A percentile compares a stretch with the other conserved stretches of the same genome.
These are phyloP conservation scores for Salicornia ramosissima DNA, from an alignment of 148 eudicot genomes.

Conservation along the genomic window DNA sequence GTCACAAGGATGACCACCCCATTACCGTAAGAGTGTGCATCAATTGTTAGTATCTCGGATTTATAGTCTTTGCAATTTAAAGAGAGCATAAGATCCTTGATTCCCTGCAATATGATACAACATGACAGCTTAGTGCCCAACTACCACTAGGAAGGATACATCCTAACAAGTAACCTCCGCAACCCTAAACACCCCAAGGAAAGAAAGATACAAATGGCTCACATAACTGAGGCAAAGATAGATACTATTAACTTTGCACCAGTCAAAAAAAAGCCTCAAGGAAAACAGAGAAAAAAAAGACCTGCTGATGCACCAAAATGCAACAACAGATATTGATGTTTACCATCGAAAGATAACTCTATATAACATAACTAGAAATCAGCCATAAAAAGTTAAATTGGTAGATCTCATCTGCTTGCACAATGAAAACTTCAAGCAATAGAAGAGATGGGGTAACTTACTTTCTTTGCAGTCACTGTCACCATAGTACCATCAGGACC, in stretches of 20 bases:
- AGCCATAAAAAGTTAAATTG: no score
- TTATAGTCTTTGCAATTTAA: slow-evolving; percentile 30
- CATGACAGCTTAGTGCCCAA: slow-evolving; percentile 36
- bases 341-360: neutral
- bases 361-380: no score
- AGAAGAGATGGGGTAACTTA: neutral
- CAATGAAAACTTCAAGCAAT: neutral
- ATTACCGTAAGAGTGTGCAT: slow-evolving; percentile 44
- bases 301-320: no score
- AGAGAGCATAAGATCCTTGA: no score
- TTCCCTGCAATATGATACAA: no score
- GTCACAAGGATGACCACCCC: slow-evolving; percentile 56
- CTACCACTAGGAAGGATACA: neutral
- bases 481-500: slow-evolving; percentile 33
- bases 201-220: no score
- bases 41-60: slow-evolving; percentile 41
- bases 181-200: no score
- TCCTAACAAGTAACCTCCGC: no score
- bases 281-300: neutral
- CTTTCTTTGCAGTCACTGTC: slow-evolving; percentile 25
- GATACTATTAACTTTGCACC: no score
- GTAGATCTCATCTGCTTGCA: neutral
- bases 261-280: neutral
- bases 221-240: no score
- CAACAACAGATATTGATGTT: no score